Evolutionary conservation across 2,329 filamentous ascomycete genomes (phyloP).

Genomic region (Knufia petricola): DNA sequence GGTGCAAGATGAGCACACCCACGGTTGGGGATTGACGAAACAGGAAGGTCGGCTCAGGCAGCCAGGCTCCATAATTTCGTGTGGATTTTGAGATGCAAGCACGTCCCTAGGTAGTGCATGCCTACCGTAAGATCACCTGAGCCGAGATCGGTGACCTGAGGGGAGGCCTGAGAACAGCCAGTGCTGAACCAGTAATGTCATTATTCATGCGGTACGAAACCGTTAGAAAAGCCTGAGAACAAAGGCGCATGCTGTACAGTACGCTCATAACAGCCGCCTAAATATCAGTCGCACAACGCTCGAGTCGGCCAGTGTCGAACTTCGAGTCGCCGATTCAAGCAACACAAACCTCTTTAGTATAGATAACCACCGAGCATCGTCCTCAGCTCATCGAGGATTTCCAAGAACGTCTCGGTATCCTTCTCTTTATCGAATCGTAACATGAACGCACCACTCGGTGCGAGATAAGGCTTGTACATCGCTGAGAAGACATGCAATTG

Average conservation of each 20-base stretch:
- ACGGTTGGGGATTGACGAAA: not conserved
- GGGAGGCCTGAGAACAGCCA: no score
- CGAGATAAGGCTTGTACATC: slow-evolving; percentile 38
- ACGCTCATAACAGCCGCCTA: not conserved
- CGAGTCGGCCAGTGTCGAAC: no score
- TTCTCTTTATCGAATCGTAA: slow-evolving; percentile 28
- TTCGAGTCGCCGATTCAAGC: no score
- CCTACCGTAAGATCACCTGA: no score
- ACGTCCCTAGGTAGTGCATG: no score
- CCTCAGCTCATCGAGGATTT: slow-evolving; percentile 4
- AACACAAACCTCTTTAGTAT: not conserved
- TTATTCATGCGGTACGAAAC: no score
- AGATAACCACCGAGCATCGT: not conserved
- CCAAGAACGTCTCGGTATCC: slow-evolving; percentile 4
- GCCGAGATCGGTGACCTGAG: no score
- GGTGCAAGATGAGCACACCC: not conserved
- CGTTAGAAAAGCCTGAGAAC: no score
- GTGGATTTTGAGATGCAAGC: no score
- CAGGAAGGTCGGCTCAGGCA: not conserved
- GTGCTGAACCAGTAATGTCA: not conserved
- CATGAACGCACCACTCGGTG: slow-evolving; percentile 30
- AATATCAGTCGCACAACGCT: no score
- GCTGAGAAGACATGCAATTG: slow-evolving; percentile 45
- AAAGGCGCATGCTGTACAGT: not conserved
- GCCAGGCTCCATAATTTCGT: no score